phyloP scores from a whole-genome alignment of 257 asterid species.

The Verbena officinalis region DNA sequence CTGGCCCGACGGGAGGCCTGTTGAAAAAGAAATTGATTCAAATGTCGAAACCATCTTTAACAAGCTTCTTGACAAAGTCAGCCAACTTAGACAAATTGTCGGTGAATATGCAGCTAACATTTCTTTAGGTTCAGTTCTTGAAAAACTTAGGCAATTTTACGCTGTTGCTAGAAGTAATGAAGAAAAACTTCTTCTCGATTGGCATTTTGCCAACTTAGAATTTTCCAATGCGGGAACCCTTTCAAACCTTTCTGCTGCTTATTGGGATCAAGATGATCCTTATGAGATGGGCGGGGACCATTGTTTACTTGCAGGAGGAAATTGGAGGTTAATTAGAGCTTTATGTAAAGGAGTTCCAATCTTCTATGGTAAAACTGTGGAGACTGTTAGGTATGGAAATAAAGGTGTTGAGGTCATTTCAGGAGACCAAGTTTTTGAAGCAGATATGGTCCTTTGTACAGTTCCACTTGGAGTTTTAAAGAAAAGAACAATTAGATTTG shows the following conservation, averaged over 20 bases:
- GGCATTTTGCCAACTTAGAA: conserved; percentile 88
- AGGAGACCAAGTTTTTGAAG: conserved; percentile 64
- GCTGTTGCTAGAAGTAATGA: conserved; percentile 63
- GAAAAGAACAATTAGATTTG: conserved; percentile 54
- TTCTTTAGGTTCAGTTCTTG: conserved; percentile 69
- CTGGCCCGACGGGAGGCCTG: conserved; percentile 71
- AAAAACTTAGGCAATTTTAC: conserved; percentile 56
- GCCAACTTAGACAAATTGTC: conserved; percentile 53
- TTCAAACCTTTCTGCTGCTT: conserved; percentile 71
- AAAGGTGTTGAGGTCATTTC: conserved; percentile 65
- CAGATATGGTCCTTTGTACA: conserved; percentile 81
- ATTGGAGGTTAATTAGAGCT: conserved; percentile 58
- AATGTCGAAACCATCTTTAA: conserved; percentile 67
- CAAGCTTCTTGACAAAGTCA: conserved; percentile 69
- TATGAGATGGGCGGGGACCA: conserved; percentile 94
- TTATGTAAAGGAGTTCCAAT: conserved; percentile 72
- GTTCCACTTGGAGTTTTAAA: conserved; percentile 84
- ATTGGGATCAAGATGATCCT: conserved; percentile 93
- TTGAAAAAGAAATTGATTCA: conserved; percentile 54
- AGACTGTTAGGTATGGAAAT: conserved; percentile 56
- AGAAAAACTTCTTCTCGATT: conserved; percentile 74
- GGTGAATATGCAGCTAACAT: conserved; percentile 60
- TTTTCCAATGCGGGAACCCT: conserved; percentile 88
- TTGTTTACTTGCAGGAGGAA: conserved; percentile 87
- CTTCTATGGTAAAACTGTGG: conserved; percentile 56